Percentiles rank a stretch among this genome's conserved stretches.
Conservation (phyloP, 768 basidiomycete species). For the Cystofilobasidium macerans region DNA sequence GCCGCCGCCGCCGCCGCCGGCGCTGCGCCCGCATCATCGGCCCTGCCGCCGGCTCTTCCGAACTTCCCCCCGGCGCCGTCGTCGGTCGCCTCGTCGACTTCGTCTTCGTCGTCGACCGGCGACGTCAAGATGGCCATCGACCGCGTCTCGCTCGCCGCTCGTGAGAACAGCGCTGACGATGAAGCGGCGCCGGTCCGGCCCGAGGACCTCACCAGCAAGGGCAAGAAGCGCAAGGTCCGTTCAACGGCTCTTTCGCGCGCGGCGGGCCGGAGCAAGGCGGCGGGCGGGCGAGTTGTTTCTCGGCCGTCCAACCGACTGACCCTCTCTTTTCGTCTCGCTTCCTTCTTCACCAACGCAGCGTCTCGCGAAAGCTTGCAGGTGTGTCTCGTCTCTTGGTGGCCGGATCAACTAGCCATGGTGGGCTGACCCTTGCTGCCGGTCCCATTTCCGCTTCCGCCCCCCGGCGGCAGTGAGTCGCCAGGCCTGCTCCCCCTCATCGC, state of each 20-base stretch:
- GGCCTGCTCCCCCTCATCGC: too few relatives aligned
- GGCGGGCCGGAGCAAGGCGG: too few relatives aligned
- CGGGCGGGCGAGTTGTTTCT: too few relatives aligned
- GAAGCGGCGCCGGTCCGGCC: not conserved
- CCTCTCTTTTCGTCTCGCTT: not conserved
- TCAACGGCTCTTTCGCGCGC: not conserved
- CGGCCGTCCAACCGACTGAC: not conserved
- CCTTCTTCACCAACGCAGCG: conserved; percentile 1
- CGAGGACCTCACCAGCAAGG: conserved; percentile 18
- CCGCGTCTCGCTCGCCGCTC: not conserved
- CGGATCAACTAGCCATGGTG: not conserved
- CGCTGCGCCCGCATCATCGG: not conserved
- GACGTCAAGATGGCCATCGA: not conserved
- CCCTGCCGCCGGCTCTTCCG: not conserved
- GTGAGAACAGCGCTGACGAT: not conserved
- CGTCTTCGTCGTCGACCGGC: not conserved
- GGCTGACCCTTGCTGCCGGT: not conserved
- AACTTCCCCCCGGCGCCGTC: not conserved
- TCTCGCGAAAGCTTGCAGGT: conserved; percentile 23
- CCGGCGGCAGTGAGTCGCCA: not conserved
- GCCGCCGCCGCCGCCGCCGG: not conserved
- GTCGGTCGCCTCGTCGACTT: not conserved
- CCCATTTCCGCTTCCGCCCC: not conserved
- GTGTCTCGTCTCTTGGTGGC: not conserved
- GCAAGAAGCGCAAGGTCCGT: conserved; percentile 21